Conservation (phyloP, 768 basidiomycete genomes). For the Polyporus arcularius region DNA sequence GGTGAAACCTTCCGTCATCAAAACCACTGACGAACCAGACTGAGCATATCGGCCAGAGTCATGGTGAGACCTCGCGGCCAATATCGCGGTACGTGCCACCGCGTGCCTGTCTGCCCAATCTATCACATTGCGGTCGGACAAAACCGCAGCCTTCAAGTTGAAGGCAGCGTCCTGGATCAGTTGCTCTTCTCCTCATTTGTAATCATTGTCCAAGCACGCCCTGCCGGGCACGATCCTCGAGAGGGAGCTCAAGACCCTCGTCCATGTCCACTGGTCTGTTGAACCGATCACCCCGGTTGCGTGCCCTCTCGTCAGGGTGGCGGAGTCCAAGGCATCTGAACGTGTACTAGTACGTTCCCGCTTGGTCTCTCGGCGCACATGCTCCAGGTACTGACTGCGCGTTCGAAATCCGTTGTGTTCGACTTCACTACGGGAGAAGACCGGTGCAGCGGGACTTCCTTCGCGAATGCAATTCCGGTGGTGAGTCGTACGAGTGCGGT, state of each 20-base stretch:
- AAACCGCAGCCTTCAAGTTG: conserved; percentile 29
- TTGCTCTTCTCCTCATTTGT: too few species aligned
- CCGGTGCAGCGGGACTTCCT: conserved; percentile 28
- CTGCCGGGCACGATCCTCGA: conserved; percentile 32
- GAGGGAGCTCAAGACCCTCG: not conserved
- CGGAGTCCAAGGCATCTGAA: conserved; percentile 30
- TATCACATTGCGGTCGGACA: not conserved
- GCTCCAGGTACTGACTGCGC: not conserved
- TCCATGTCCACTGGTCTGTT: not conserved
- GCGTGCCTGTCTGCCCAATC: not conserved
- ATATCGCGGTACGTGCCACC: conserved; percentile 38
- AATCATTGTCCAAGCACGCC: not conserved
- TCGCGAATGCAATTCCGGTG: conserved; percentile 25
- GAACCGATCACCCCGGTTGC: conserved; percentile 26
- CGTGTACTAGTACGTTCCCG: conserved; percentile 23
- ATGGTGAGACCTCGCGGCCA: conserved; percentile 22
- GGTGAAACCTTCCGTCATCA: too few species aligned
- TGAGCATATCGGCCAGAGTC: conserved; percentile 22
- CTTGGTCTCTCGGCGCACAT: too few species aligned
- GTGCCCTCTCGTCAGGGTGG: conserved; percentile 32
- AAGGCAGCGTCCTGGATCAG: conserved; percentile 27
- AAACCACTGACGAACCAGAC: not conserved
- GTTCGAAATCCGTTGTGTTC: conserved; percentile 27
- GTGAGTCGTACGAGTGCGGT: not conserved
- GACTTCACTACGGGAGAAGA: conserved; percentile 27